Conservation (phyloP, 106 monocot genomes). For the Acorus calamus region DNA sequence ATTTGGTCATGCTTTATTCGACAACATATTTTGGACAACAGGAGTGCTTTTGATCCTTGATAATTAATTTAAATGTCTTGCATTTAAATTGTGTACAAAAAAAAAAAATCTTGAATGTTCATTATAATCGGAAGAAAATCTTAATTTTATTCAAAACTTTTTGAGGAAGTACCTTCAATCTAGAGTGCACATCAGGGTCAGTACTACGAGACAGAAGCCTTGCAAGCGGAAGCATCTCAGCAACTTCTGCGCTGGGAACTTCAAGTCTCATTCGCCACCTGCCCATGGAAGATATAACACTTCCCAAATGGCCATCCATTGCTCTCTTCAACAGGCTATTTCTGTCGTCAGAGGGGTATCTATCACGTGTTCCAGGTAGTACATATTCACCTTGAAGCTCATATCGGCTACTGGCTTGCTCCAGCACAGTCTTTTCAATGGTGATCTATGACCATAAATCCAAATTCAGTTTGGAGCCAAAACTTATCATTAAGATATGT, state of each 20-base stretch:
- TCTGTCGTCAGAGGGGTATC: constrained; percentile 37
- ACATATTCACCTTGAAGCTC: constrained; percentile 99
- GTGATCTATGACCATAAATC: constrained; percentile 49
- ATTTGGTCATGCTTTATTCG: no score
- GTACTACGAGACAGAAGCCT: constrained; percentile 94
- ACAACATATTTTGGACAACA: no score
- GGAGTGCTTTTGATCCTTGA: no score
- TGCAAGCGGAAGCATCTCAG: constrained; percentile 98
- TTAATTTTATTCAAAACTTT: no score
- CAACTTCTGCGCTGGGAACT: constrained; percentile 91
- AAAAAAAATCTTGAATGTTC: no score
- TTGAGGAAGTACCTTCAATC: constrained; percentile 55
- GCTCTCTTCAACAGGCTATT: constrained; percentile 57
- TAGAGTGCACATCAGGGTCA: constrained; percentile 90
- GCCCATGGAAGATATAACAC: constrained; percentile 87
- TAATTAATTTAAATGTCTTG: no score
- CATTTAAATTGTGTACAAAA: no score
- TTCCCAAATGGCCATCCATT: constrained; percentile 78
- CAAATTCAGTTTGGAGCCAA: no score
- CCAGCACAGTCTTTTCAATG: constrained; percentile 79
- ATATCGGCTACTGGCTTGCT: constrained; percentile 87
- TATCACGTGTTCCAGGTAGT: constrained; percentile 85
- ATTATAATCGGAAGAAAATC: no score
- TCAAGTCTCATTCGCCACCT: constrained; percentile 95
- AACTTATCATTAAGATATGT: no score